Conservation (phyloP, 2,329 filamentous ascomycete genomes). For the Ophiostoma triangulosporum region DNA sequence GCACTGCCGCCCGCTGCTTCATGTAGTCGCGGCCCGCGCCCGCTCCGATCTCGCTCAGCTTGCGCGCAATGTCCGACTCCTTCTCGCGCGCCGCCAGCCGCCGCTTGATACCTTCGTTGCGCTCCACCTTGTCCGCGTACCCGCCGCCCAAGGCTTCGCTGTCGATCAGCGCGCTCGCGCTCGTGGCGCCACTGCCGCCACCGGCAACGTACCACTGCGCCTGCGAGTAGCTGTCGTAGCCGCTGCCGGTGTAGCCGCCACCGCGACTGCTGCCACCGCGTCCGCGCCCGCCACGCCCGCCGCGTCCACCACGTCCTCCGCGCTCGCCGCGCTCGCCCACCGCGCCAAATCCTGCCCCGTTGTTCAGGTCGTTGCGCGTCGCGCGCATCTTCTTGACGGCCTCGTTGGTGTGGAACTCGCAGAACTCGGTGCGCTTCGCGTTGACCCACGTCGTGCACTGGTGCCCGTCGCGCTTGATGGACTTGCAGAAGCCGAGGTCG, state of each 20-base stretch:
- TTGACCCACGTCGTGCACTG: conserved; percentile 78
- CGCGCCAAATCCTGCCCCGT: conserved; percentile 40
- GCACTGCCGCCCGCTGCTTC: conserved; percentile 17
- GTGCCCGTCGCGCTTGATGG: conserved; percentile 70
- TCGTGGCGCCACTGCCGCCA: conserved; percentile 14
- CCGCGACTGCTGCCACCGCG: conserved; percentile 24
- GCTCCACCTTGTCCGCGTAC: conserved; percentile 43
- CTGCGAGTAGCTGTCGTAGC: conserved; percentile 46
- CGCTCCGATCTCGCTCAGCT: conserved; percentile 48
- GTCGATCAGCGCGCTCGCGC: conserved; percentile 46
- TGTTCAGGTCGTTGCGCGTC: conserved; percentile 67
- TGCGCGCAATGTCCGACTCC: conserved; percentile 58
- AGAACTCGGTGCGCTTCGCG: conserved; percentile 73
- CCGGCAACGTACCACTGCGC: conserved; percentile 40
- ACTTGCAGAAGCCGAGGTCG: conserved; percentile 81
- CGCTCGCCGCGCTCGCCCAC: conserved; percentile 3
- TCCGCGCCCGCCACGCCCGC: conserved; percentile 28
- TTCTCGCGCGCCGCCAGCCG: conserved; percentile 53
- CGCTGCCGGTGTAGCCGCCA: conserved; percentile 37
- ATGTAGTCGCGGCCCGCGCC: conserved; percentile 62
- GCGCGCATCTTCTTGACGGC: conserved; percentile 56
- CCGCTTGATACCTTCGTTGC: conserved; percentile 52
- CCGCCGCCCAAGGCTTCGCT: conserved; percentile 20
- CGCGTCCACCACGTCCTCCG: conserved; percentile 39
- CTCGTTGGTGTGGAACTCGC: conserved; percentile 82